Percentiles rank a stretch among this genome's conserved stretches.
Conservation (phyloP, 1,284 basidiomycete genomes). For the Ganoderma boninense region DNA sequence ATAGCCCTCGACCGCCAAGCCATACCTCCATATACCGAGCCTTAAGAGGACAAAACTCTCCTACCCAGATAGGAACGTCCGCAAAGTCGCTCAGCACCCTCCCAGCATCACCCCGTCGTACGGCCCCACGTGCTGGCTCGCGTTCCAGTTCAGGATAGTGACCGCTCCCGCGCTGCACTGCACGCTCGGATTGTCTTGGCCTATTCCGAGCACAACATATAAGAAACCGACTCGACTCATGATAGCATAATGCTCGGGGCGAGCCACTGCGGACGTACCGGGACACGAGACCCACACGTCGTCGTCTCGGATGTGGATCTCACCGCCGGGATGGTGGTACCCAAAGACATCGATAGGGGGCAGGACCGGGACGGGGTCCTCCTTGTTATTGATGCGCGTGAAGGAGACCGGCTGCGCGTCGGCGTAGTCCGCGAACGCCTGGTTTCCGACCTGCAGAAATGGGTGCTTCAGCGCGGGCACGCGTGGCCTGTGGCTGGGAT, state of each 20-base stretch:
- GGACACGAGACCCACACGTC: slow-evolving; percentile 57
- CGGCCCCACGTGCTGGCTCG: background rate
- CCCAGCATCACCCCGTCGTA: background rate
- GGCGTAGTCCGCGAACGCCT: slow-evolving; percentile 62
- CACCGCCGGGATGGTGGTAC: slow-evolving; percentile 63
- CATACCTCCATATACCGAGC: no score
- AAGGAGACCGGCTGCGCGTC: slow-evolving; percentile 52
- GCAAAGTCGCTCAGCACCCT: background rate
- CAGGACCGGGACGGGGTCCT: slow-evolving; percentile 38
- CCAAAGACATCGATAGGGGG: slow-evolving; percentile 51
- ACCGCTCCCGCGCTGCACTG: background rate
- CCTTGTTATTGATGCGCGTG: slow-evolving; percentile 40
- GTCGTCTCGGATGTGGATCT: slow-evolving; percentile 61
- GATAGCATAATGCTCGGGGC: background rate
- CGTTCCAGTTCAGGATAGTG: background rate
- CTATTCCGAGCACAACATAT: background rate
- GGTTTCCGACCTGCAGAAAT: slow-evolving; percentile 60
- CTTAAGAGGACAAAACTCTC: no score
- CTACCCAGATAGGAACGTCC: background rate
- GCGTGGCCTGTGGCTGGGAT: background rate
- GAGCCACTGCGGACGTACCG: slow-evolving; percentile 37
- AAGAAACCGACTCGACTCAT: background rate
- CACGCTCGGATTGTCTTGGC: background rate
- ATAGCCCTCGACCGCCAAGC: no score
- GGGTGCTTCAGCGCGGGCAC: background rate